phyloP scores from a whole-genome alignment of 441 rosid genomes.

The Cnidoscolus chayamansa region DNA sequence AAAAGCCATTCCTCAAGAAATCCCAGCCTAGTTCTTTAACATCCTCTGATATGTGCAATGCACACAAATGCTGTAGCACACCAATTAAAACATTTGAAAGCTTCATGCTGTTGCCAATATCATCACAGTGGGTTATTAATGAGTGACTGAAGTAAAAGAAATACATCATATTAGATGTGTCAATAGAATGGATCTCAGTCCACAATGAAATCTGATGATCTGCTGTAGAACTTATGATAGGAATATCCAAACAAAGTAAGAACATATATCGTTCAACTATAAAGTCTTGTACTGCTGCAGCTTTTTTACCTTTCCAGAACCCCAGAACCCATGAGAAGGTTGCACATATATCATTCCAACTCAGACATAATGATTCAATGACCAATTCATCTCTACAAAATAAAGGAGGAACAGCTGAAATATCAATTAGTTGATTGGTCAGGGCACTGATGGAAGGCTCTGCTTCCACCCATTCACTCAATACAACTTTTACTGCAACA shows the following conservation, averaged over 20 bases:
- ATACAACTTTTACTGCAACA: conserved; percentile 47
- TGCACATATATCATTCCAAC: conserved; percentile 52
- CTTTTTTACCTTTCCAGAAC: conserved; percentile 79
- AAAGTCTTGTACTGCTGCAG: conserved; percentile 74
- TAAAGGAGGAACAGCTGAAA: conserved; percentile 59
- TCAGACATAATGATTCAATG: conserved; percentile 49
- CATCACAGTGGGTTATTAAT: conserved; percentile 46
- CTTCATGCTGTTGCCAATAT: conserved; percentile 38
- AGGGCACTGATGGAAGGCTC: conserved; percentile 53
- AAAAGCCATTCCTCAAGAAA: conserved; percentile 75
- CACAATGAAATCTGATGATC: conserved; percentile 41
- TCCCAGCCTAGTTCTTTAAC: conserved; percentile 78
- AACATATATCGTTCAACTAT: conserved; percentile 91
- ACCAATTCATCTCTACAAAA: conserved; percentile 54
- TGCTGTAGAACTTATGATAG: conserved; percentile 36
- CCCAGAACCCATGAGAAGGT: conserved; percentile 67
- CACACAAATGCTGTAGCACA: conserved; percentile 52
- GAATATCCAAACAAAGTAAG: conserved; percentile 82
- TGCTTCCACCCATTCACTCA: conserved; percentile 57
- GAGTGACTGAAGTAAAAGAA: conserved; percentile 64
- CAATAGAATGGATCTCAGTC: conserved; percentile 44
- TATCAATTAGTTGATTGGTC: conserved; percentile 73
- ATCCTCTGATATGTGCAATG: conserved; percentile 41
- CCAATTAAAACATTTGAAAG: conserved; percentile 46
- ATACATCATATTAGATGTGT: conserved; percentile 45